phyloP scores from a whole-genome alignment of 2,329 filamentous ascomycete genomes.

The Penicillium sp. region DNA sequence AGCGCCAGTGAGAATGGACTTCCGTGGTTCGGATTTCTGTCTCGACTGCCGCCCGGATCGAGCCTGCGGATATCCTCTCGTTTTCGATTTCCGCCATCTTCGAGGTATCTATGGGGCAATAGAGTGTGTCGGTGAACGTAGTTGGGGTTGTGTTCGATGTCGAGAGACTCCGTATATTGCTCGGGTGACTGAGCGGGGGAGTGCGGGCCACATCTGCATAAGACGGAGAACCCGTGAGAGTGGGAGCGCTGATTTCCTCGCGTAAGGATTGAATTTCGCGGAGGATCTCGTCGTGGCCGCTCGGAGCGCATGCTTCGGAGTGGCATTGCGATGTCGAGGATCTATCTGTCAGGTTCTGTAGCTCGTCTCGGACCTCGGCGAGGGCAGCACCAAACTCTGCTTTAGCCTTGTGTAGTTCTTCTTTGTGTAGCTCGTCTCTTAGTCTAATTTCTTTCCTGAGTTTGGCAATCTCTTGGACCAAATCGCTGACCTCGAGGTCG shows the following conservation, averaged over 20 bases:
- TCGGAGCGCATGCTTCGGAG: constrained; percentile 14
- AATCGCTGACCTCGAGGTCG: constrained; percentile 1
- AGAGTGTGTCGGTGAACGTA: constrained; percentile 19
- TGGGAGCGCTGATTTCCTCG: not conserved
- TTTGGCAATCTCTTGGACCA: constrained; percentile 20
- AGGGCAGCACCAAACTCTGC: constrained; percentile 20
- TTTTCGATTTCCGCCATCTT: constrained; percentile 12
- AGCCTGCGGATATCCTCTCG: constrained; percentile 1
- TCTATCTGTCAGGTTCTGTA: constrained; percentile 12
- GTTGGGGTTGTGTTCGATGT: constrained; percentile 13
- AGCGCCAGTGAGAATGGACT: not conserved
- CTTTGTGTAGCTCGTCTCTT: constrained; percentile 19
- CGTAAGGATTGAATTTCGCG: constrained; percentile 5
- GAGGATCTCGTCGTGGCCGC: constrained; percentile 17
- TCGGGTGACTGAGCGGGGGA: constrained; percentile 15
- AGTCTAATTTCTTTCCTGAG: constrained; percentile 22
- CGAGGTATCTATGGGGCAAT: constrained; percentile 14
- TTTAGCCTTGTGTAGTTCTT: constrained; percentile 21
- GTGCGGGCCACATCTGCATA: constrained; percentile 10
- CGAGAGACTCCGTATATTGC: constrained; percentile 21
- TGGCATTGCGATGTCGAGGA: constrained; percentile 10
- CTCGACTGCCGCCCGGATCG: constrained; percentile 3
- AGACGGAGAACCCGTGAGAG: not conserved
- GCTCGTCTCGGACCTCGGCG: constrained; percentile 7
- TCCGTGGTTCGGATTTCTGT: constrained; percentile 9